These are phyloP conservation scores for Russula earlei DNA, from an alignment of 768 basidiomycete species.

Conservation along the genomic window DNA sequence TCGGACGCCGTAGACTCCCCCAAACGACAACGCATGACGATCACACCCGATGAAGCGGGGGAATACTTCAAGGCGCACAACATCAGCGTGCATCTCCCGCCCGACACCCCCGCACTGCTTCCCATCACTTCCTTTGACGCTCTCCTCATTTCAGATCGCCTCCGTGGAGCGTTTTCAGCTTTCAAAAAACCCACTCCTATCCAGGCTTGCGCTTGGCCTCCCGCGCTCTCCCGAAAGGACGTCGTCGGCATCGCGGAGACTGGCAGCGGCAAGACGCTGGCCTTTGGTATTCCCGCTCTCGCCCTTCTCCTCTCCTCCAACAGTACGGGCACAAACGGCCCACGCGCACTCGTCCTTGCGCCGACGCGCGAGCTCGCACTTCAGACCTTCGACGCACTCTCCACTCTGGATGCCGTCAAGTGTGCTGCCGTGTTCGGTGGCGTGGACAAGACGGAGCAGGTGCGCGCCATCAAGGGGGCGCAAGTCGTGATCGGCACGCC, in stretches of 20 bases:
- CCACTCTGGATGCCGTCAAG: constrained; percentile 61
- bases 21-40: constrained; percentile 13
- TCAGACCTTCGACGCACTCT: constrained; percentile 84
- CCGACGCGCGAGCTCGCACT: constrained; percentile 95
- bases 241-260: constrained; percentile 97
- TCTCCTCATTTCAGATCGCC: constrained; percentile 52
- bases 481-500: constrained; percentile 93
- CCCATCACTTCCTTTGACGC: constrained; percentile 73
- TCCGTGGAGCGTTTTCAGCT: constrained; percentile 51
- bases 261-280: constrained; percentile 93
- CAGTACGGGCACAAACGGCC: constrained; percentile 24
- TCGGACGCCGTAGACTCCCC: constrained; percentile 18
- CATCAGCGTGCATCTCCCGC: constrained; percentile 58
- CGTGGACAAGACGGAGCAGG: constrained; percentile 82
- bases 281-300: constrained; percentile 90
- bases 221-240: constrained; percentile 70
- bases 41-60: constrained; percentile 19
- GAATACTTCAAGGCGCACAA: constrained; percentile 60
- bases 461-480: constrained; percentile 52
- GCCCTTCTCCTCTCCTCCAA: constrained; percentile 44
- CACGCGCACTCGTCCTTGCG: constrained; percentile 65
- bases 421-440: constrained; percentile 92
- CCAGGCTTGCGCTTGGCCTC: constrained; percentile 92
- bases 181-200: constrained; percentile 92
- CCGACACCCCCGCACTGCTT: constrained; percentile 35